These are phyloP conservation scores for Chlorella sp. DNA, from an alignment of 139 green algal species.

Conservation along the genomic window DNA sequence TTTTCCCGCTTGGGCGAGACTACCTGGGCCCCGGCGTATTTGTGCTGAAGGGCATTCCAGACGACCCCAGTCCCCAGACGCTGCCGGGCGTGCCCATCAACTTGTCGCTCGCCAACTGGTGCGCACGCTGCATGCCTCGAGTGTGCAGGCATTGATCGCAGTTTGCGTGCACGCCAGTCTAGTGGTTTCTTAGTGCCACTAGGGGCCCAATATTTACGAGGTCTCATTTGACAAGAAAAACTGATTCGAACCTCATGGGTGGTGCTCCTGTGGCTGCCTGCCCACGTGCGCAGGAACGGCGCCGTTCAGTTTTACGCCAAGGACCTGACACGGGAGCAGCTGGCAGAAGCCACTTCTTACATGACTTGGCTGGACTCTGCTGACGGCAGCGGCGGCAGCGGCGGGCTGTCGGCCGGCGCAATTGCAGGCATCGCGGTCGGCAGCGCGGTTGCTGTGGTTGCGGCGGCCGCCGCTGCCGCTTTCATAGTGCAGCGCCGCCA, in stretches of 20 bases:
- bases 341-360: background rate
- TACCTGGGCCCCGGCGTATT: background rate
- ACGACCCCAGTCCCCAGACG: background rate
- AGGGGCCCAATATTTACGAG: no score
- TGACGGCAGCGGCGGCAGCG: no score
- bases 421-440: constrained; percentile 6
- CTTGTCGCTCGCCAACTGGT: constrained; percentile 5
- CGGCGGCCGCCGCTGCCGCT: background rate
- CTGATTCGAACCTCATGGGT: no score
- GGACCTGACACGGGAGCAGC: background rate
- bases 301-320: background rate
- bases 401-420: background rate
- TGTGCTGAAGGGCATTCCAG: constrained; percentile 3
- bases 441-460: background rate
- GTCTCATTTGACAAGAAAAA: no score
- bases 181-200: no score
- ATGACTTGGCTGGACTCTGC: background rate
- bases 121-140: background rate
- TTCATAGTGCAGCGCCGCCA: background rate
- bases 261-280: no score
- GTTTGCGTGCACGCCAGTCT: no score
- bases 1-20: background rate
- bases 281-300: background rate
- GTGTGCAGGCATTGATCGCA: no score
- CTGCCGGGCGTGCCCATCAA: constrained; percentile 1